phyloP scores from a whole-genome alignment of 2,329 filamentous ascomycete genomes.

The Aspergillus uvarum region DNA sequence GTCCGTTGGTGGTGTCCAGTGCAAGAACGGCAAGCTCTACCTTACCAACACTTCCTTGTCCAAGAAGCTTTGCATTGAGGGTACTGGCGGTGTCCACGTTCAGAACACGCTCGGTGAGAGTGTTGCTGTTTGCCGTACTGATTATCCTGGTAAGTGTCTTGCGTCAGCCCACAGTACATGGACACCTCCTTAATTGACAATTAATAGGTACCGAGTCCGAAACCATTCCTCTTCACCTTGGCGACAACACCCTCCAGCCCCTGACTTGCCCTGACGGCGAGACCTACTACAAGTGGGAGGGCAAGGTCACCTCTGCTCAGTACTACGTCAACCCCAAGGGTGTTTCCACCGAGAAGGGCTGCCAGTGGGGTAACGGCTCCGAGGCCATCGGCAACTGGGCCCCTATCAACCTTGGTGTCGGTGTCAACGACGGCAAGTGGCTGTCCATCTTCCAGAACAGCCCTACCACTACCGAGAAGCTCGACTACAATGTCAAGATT shows the following conservation, averaged over 20 bases:
- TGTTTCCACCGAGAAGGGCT: conserved; percentile 64
- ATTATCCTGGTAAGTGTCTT: conserved; percentile 72
- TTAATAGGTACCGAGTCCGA: conserved; percentile 70
- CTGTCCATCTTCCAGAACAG: conserved; percentile 81
- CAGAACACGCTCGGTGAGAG: conserved; percentile 68
- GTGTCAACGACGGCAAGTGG: conserved; percentile 71
- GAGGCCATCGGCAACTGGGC: conserved; percentile 74
- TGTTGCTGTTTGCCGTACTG: conserved; percentile 84
- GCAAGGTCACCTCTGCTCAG: conserved; percentile 77
- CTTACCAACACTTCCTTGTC: conserved; percentile 67
- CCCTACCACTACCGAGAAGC: conserved; percentile 67
- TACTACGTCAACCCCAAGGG: conserved; percentile 94
- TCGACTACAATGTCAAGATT: conserved; percentile 80
- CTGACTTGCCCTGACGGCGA: conserved; percentile 74
- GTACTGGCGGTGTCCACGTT: conserved; percentile 69
- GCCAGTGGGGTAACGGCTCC: conserved; percentile 69
- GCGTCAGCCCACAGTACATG: neutral
- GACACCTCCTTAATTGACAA: conserved; percentile 3
- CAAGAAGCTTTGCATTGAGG: conserved; percentile 71
- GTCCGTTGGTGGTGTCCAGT: conserved; percentile 85
- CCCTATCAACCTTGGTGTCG: conserved; percentile 81
- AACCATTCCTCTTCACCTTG: conserved; percentile 71
- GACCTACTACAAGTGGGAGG: conserved; percentile 76
- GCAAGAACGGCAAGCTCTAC: conserved; percentile 69
- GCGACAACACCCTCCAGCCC: conserved; percentile 57